phyloP scores from a whole-genome alignment of 1,139 yeast genomes.

The Hyphopichia khmerensis region DNA sequence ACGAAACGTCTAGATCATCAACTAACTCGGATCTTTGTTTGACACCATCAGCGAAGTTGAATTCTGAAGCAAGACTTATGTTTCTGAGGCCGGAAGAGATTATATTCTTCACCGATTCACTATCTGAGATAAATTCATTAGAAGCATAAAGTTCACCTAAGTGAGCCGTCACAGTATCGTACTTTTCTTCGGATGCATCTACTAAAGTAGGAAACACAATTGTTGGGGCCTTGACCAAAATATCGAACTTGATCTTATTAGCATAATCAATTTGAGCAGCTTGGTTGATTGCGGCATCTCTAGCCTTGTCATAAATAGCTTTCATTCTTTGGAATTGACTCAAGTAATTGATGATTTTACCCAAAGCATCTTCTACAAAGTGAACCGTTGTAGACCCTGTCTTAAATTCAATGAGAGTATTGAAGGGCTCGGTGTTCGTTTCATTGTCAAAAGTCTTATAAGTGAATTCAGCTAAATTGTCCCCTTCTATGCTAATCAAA shows the following conservation, averaged over 20 bases:
- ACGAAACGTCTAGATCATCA: constrained; percentile 63
- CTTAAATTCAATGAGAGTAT: constrained; percentile 61
- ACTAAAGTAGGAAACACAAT: constrained; percentile 70
- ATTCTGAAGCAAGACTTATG: constrained; percentile 60
- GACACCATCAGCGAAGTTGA: constrained; percentile 46
- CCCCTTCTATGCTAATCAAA: constrained; percentile 77
- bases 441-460: constrained; percentile 78
- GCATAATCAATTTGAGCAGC: constrained; percentile 67
- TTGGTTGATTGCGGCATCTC: constrained; percentile 75
- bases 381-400: constrained; percentile 75
- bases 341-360: constrained; percentile 64
- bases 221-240: constrained; percentile 77
- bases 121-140: constrained; percentile 49
- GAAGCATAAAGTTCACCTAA: constrained; percentile 81
- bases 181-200: constrained; percentile 33
- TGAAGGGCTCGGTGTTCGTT: constrained; percentile 48
- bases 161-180: constrained; percentile 67
- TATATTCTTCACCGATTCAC: constrained; percentile 36
- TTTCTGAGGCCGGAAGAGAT: constrained; percentile 71
- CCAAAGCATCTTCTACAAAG: constrained; percentile 79
- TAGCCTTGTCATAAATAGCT: constrained; percentile 78
- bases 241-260: constrained; percentile 65
- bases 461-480: constrained; percentile 75
- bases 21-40: constrained; percentile 65
- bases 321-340: constrained; percentile 84